phyloP scores from a whole-genome alignment of 805 yeast genomes.

The Candida vaughaniae region DNA sequence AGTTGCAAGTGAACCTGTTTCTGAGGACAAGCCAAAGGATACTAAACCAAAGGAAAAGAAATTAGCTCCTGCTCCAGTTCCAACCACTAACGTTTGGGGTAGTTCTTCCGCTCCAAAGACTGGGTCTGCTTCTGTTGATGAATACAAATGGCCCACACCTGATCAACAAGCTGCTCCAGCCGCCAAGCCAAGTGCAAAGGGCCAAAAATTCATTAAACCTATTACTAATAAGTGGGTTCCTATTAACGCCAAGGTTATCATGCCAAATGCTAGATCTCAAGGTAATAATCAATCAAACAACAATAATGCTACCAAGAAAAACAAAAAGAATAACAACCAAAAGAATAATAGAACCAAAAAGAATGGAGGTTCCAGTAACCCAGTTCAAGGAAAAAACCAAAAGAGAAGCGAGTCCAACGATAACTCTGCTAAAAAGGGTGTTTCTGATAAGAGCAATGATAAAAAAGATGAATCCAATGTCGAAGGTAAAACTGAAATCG shows the following conservation, averaged over 20 bases:
- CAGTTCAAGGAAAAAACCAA: background rate
- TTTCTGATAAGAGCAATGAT: background rate
- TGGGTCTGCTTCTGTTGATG: slow-evolving; percentile 30
- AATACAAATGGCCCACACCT: slow-evolving; percentile 45
- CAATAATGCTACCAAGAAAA: slow-evolving; percentile 18
- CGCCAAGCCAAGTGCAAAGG: slow-evolving; percentile 14
- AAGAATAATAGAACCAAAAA: slow-evolving; percentile 15
- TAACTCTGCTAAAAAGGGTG: background rate
- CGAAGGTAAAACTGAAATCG: slow-evolving; percentile 7
- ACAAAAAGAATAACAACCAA: slow-evolving; percentile 28
- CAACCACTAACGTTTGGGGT: slow-evolving; percentile 44
- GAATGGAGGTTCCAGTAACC: background rate
- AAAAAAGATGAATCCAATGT: slow-evolving; percentile 1
- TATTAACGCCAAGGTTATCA: slow-evolving; percentile 40
- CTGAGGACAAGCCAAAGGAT: slow-evolving; percentile 7
- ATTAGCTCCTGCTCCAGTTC: slow-evolving; percentile 48
- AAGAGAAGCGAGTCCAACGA: slow-evolving; percentile 4
- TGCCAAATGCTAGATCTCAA: slow-evolving; percentile 33
- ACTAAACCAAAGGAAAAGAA: slow-evolving; percentile 19
- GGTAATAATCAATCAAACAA: slow-evolving; percentile 20
- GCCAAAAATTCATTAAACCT: slow-evolving; percentile 41
- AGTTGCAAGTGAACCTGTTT: slow-evolving; percentile 4
- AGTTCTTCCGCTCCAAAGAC: slow-evolving; percentile 4
- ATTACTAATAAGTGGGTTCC: slow-evolving; percentile 47
- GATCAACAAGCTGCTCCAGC: slow-evolving; percentile 20